Evolutionary conservation across 805 yeast genomes (phyloP), one percentile per base, ranked within the genome.

Genomic region (Candida easanensis): DNA sequence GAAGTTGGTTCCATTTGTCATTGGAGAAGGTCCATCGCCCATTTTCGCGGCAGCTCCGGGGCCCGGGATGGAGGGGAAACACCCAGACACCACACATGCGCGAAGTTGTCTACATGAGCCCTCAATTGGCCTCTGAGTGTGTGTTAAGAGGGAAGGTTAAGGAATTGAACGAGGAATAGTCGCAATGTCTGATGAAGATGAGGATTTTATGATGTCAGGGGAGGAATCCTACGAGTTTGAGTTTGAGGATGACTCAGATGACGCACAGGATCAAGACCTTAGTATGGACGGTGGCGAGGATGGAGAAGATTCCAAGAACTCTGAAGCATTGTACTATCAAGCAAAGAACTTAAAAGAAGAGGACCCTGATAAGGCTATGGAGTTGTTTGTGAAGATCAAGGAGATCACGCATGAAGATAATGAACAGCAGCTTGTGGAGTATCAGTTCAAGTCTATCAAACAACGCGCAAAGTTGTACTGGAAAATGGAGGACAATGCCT

Each of bases 351-450:
- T 50, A 18, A 56, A 60, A 30, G 53, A 46, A 14, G 60, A 54
- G 4, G 59, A 61, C 16, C 46, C 52, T 5, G 55, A 52, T 21
- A 51, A 39, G 32, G 56, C 58, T 3, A 5, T 53, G 18, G 41
- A 15, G 3, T 17, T 46, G 30, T 57, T 56, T 27, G 39, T 38
- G 10, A 30, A 37, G 25, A 51, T 51, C 1, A 35, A 63, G 62
- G 69, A 62, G 44, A 56, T 62, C 35, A 57, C 56, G 35, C 65
- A 64, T 34, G 67, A 45, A 16, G 68, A 65, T 39, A 70, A 66
- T 27, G 71, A 64, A 18, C 23, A 28, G n/a, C 67, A 56, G 15
- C 30, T 36, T 10, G 22, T 39, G 17, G 52, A 54, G 33, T 52
- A 45, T 36, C 50, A 56, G 38, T 56, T 57, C 42, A 58, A 58